A percentile compares a stretch with the other conserved stretches of the same genome.
phyloP scores from a whole-genome alignment of 805 yeast species.

The Teunomyces atbi region DNA sequence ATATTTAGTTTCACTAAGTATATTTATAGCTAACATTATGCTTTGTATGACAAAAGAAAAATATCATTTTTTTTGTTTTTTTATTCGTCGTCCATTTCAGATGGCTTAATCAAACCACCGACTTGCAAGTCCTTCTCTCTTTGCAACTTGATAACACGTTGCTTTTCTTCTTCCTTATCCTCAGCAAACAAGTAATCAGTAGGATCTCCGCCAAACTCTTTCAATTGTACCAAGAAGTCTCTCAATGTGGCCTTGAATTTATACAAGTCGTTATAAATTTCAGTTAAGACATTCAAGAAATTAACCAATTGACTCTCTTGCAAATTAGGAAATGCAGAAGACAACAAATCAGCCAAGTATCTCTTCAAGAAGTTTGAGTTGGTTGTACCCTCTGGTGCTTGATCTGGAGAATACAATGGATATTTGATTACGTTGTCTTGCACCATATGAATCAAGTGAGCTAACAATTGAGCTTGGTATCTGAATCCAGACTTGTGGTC shows the following conservation, averaged over 20 bases:
- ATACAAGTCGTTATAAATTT: constrained; percentile 67
- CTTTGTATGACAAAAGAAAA: background rate
- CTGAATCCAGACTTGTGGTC: constrained; percentile 97
- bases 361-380: constrained; percentile 77
- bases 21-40: constrained; percentile 2
- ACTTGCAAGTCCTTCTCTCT: constrained; percentile 80
- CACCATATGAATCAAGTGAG: constrained; percentile 79
- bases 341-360: constrained; percentile 76
- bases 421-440: constrained; percentile 70
- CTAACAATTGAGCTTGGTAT: constrained; percentile 78
- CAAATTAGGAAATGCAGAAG: constrained; percentile 89
- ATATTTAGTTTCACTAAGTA: background rate
- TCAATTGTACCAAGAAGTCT: constrained; percentile 94
- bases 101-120: constrained; percentile 93
- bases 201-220: constrained; percentile 92
- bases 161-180: constrained; percentile 76
- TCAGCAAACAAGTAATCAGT: constrained; percentile 94
- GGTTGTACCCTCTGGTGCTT: constrained; percentile 82
- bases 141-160: constrained; percentile 66
- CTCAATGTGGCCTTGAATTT: constrained; percentile 83
- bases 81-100: constrained; percentile 80
- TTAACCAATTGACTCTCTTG: constrained; percentile 77
- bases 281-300: constrained; percentile 74
- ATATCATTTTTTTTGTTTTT: background rate
- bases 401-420: constrained; percentile 77